These are phyloP conservation scores for Berkeleyomyces rouxiae DNA, from an alignment of 2,329 filamentous ascomycete species.

Conservation along the genomic window DNA sequence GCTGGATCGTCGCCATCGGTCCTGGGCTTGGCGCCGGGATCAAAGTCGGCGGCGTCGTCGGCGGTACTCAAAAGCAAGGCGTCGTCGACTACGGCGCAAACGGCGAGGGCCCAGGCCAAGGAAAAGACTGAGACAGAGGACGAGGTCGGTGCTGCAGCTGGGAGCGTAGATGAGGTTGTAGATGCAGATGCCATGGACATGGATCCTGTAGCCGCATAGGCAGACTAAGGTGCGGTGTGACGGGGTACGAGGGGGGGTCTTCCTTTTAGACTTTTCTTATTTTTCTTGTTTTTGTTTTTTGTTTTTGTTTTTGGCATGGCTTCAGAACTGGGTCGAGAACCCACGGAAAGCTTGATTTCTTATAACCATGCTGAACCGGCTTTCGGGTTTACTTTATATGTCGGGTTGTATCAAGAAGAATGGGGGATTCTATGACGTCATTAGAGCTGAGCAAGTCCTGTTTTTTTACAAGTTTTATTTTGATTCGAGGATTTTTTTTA, in stretches of 20 bases:
- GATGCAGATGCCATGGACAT: constrained; percentile 3
- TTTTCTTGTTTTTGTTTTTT: background rate
- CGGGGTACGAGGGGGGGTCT: background rate
- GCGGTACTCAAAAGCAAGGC: no score
- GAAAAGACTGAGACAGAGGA: background rate
- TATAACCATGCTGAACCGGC: no score
- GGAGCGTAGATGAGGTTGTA: background rate
- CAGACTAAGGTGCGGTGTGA: no score
- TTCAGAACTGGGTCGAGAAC: no score
- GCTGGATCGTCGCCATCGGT: background rate
- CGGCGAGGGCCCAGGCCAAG: background rate
- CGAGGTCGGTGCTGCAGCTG: background rate
- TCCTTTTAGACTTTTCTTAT: background rate
- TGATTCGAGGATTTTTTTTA: background rate
- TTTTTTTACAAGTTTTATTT: background rate
- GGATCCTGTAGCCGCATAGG: background rate
- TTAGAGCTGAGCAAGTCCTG: background rate
- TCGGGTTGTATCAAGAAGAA: background rate
- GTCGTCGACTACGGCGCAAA: no score
- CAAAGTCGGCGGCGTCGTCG: background rate
- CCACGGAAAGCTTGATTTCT: no score
- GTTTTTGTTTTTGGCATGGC: background rate
- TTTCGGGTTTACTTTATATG: background rate
- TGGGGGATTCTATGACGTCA: background rate
- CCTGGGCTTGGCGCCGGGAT: background rate